Evolutionary conservation across 257 asterid genomes (phyloP), one percentile per base, ranked within the genome.

Genomic region (Forsythia viridissima): DNA sequence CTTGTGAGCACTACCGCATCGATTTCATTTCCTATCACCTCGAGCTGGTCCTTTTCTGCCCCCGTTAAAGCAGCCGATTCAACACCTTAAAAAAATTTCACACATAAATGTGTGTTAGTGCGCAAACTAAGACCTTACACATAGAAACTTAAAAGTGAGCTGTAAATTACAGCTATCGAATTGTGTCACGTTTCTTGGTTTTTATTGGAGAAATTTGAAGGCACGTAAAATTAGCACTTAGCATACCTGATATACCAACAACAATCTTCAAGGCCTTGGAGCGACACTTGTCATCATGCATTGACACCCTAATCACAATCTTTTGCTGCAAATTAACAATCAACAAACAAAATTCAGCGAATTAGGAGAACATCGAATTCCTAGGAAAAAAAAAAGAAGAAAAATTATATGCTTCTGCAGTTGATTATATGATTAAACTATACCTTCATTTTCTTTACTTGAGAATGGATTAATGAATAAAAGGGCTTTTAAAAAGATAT

Each of bases 1-100:
- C 75, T 81, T 4, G 87, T 80, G 12, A 92, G 80, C 68, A 30
- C 71, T 44, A 86, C 92, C 0, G 97, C 84, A 72, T 92, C 97
- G 34, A 90, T 79, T 80, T 83, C 88, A 3, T 84, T 91, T 52
- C 97, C 97, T 0, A 86, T 77, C 13, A 93, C 92, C 79, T 80
- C 90, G 55, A 93, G 76, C 71, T 81, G 76, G 7, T 90, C 75
- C 81, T 77, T 92, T 0, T 30, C 86, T 11, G 70, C 12, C 52
- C 90, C 97, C 0, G 81, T 51, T 30, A 91, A 15, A 9, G 91
- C 74, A 72, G 84, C 86, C 0, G 91, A 90, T 18, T 76, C 87
- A 37, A 90, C 92, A 13, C 91, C 90, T 83, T 52, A 69, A 2
- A 72, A 5, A 11, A 1, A 66, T 20, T 1, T 52, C 13, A 30